Conservation (phyloP, 2,329 filamentous ascomycete species). For the Tolypocladium ovalisporum region DNA sequence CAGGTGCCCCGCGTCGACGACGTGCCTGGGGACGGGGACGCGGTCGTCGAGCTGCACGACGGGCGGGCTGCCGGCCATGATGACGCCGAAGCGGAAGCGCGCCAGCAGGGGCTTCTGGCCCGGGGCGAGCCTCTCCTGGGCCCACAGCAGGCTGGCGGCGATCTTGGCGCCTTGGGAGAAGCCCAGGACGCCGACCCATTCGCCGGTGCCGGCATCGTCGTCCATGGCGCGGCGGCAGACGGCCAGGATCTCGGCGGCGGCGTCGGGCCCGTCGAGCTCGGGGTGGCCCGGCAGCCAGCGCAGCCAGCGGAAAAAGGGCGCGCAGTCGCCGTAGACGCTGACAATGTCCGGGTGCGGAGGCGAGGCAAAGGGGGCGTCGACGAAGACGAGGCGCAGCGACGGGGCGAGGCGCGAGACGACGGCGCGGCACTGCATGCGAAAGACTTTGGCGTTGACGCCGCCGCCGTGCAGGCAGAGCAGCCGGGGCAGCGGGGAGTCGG, state of each 20-base stretch:
- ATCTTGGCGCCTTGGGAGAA: conserved; percentile 60
- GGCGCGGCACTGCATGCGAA: conserved; percentile 55
- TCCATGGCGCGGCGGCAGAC: conserved; percentile 36
- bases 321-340: conserved; percentile 52
- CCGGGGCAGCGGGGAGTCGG: conserved; percentile 23
- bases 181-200: conserved; percentile 50
- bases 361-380: conserved; percentile 56
- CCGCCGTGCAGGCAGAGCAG: conserved; percentile 76
- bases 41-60: conserved; percentile 24
- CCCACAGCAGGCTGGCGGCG: conserved; percentile 45
- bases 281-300: conserved; percentile 50
- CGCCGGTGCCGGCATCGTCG: conserved; percentile 41
- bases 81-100: conserved; percentile 22
- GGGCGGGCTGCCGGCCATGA: conserved; percentile 23
- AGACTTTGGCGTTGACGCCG: conserved; percentile 61
- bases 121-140: conserved; percentile 36
- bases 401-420: conserved; percentile 34
- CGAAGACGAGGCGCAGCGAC: conserved; percentile 61
- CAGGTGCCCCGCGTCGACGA: conserved; percentile 11
- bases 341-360: conserved; percentile 50
- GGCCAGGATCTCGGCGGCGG: conserved; percentile 27
- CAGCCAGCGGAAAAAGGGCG: conserved; percentile 53
- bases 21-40: conserved; percentile 40
- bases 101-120: conserved; percentile 10
- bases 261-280: conserved; percentile 27